Evolutionary conservation across 345 rosid species (phyloP), one percentile per base, ranked within the genome.

Genomic region (Boechera retrofracta): DNA sequence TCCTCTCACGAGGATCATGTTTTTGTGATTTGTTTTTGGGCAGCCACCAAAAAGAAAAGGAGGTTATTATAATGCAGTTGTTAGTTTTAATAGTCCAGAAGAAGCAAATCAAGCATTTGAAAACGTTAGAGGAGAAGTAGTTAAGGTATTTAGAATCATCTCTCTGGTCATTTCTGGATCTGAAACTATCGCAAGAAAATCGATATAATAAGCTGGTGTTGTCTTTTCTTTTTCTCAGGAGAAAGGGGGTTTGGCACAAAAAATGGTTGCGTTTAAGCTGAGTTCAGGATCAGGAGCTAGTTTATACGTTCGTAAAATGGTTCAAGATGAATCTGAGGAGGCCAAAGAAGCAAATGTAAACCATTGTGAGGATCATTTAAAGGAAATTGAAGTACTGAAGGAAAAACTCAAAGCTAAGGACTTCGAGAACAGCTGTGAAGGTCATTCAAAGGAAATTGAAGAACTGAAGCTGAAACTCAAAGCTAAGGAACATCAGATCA

Each of bases 81-180:
- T 87, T 53, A 59, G 77, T 52, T 95, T 92, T 73, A 79, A 66
- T 28, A 83, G 80, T 74, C 69, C 80, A 42, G 82, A 82, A 69
- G 90, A 90, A 71, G 99, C 98, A 56, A 36, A 79, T 24, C 75
- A 62, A 67, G 93, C 91, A 51, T 95, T 88, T 85, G 85, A 87
- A 49, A 86, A 77, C 60, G 51, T 85, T 15, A 57, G 76, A 45
- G 97, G 90, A 62, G 60, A 53, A 58, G 33, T 76, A 74, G 85
- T 71, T 28, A 85, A 83, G 98, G 97, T 92, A 81, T 15, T 55
- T 56, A 26, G 28, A 59, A 69, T 55, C 42, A 36, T 56, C 8
- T 65, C 45, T 62, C n/a, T 73, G 48, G 45, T 73, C 47, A 21
- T 64, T 64, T 67, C 49, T 53, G 58, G 59, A 42, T 57, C 47